Base-by-base conservation (phyloP, 2,329 filamentous ascomycete species). In the Fusarium drepaniforme region DNA sequence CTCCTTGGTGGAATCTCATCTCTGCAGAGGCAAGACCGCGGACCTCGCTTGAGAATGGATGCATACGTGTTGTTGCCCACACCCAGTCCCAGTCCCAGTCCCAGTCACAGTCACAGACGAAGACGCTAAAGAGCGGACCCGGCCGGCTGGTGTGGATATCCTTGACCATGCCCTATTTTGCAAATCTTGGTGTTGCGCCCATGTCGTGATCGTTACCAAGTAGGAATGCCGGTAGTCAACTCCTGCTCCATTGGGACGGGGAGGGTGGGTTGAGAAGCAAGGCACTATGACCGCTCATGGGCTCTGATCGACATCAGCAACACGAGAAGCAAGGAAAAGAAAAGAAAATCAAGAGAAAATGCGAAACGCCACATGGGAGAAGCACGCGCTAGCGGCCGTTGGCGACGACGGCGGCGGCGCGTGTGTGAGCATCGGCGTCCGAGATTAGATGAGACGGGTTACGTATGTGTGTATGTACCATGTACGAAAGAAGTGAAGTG, bases 351-450 rank as follows among this genome's bases (percentile, higher is more conserved):
- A 56, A 66, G 53, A 66, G 49, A 30, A 21, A 66, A 72, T 64
- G 70, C 62, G 72, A 78, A 71, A 74, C 75, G 72, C 69, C 71
- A 77, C 70, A 78, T 74, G 77, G 71, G 64, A 71, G 49, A 51
- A 16, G 64, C 68, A 57, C 68, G 70, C 77, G 67, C 76, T 79
- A 78, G 74, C 73, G 76, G 76, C 77, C 77, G 77, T 79, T 79
- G 73, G 65, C 62, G 64, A 73, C 73, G 75, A 66, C 73, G 67
- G 65, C 61, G 64, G 57, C 42, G 64, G 44, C 44, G 35, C 44
- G 64, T 40, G 42, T 60, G 56, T 51, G 56, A 35, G 73, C 66
- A 63, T 69, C 75, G 71, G 73, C 65, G 67, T 69, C 73, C 67
- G 67, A 76, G 65, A 70, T 75, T 70, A 75, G 72, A 75, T 70